Evolutionary conservation across 352 stramenopile genomes (phyloP), one percentile per base, ranked within the genome.

Genomic region (Phytophthora fragariae): DNA sequence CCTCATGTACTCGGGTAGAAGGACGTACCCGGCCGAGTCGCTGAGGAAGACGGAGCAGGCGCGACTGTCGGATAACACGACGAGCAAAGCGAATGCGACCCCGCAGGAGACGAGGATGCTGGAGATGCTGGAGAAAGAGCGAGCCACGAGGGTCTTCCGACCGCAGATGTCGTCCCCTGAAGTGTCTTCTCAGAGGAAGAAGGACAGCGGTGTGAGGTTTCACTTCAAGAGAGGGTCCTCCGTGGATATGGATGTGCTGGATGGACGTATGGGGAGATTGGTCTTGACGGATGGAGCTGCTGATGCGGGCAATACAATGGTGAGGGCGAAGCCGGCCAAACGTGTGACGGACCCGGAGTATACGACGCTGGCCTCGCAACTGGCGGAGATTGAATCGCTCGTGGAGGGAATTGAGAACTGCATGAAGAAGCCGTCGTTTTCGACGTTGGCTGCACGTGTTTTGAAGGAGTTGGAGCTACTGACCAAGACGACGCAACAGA

Each of bases 21-120:
- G 82, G 37, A 93, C 86, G 68, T 93, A 92, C 61, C 86, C 86
- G 10, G 80, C 84, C 8, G 84, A 91, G 56, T 86, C 83, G 10
- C 33, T 82, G 39, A 88, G 81, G 63, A 86, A 83, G 50, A 70
- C 57, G 12, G 86, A 89, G 49, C 61, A 68, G 17, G 58, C 68
- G 35, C 77, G 86, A 9, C 61, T 86, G 19, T 92, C 84, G 2
- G 78, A 91, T n/a, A 72, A 70, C 21, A 17, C 4, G 17, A 47
- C 19, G 9, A 46, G 17, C 12, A 65, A 57, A 0, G 66, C 65
- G 9, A 10, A 31, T 14, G 67, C 58, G 15, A 69, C 62, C 6
- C 52, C 67, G 14, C 68, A 73, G 12, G 75, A 81, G 54, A 86
- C 69, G 9, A 84, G 72, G 31, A 87, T 84, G 79, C 58, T 77